phyloP scores from a whole-genome alignment of 176 grass and related monocot species.

The Elaeis guineensis region DNA sequence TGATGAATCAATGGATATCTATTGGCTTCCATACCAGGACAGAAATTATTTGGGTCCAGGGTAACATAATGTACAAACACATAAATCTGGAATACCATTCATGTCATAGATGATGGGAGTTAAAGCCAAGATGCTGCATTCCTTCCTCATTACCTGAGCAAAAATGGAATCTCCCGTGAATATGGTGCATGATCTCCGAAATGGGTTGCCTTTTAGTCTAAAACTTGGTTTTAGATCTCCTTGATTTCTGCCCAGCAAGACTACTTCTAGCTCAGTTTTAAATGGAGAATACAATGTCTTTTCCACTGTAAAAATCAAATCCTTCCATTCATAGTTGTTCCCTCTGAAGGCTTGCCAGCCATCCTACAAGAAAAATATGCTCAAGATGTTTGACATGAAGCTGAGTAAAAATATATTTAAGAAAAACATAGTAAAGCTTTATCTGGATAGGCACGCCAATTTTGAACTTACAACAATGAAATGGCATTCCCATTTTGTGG shows the following conservation, averaged over 20 bases:
- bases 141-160: constrained; percentile 55
- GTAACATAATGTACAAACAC: too few species aligned
- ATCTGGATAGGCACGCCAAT: too few species aligned
- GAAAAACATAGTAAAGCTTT: too few species aligned
- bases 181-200: constrained; percentile 68
- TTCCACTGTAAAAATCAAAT: constrained; percentile 45
- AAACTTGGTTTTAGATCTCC: constrained; percentile 49
- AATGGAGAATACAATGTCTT: constrained; percentile 36
- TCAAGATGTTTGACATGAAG: too few species aligned
- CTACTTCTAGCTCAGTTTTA: constrained; percentile 48
- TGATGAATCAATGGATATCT: too few species aligned
- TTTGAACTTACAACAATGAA: too few species aligned
- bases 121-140: too few species aligned
- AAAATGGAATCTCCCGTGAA: constrained; percentile 54
- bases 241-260: constrained; percentile 29
- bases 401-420: too few species aligned
- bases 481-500: too few species aligned
- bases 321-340: constrained; percentile 36
- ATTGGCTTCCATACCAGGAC: too few species aligned
- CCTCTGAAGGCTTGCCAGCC: constrained; percentile 69
- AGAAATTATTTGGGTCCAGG: too few species aligned
- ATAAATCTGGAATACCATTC: too few species aligned
- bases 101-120: background rate
- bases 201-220: constrained; percentile 62
- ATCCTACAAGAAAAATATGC: constrained; percentile 28